Evolutionary conservation across 306 rosid species (phyloP).

Genomic region (Cotoneaster glaucophyllus): DNA sequence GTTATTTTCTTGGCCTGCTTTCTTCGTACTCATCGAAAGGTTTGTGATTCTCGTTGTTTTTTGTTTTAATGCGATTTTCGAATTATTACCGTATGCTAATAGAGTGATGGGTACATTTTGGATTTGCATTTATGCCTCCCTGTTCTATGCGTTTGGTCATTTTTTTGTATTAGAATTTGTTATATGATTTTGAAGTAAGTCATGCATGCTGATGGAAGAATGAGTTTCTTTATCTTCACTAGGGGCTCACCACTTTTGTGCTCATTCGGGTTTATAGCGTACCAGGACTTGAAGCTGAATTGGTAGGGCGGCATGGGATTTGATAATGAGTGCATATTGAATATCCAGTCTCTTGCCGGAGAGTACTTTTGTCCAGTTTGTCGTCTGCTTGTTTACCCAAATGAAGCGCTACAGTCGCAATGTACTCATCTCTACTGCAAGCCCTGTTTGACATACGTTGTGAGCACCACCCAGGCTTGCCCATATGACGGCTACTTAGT

Average conservation of each 20-base stretch:
- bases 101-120: background rate
- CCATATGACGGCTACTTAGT: conserved; percentile 97
- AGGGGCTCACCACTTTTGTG: background rate
- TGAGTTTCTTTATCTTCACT: background rate
- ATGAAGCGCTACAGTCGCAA: conserved; percentile 89
- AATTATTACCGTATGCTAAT: background rate
- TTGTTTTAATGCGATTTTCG: background rate
- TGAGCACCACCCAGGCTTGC: conserved; percentile 81
- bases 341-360: conserved; percentile 93
- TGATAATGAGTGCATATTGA: conserved; percentile 92
- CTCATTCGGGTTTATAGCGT: conserved; percentile 24
- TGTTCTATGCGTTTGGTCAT: background rate
- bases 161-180: background rate
- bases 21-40: too few relatives aligned
- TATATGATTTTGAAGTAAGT: background rate
- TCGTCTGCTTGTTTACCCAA: conserved; percentile 85
- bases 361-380: conserved; percentile 98
- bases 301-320: conserved; percentile 62
- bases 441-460: conserved; percentile 77
- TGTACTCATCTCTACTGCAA: conserved; percentile 96
- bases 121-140: background rate
- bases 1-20: background rate
- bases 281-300: conserved; percentile 35
- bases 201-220: background rate
- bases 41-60: background rate